Evolutionary conservation across 768 basidiomycete genomes (phyloP).

Genomic region (Mycena albidolilacea): DNA sequence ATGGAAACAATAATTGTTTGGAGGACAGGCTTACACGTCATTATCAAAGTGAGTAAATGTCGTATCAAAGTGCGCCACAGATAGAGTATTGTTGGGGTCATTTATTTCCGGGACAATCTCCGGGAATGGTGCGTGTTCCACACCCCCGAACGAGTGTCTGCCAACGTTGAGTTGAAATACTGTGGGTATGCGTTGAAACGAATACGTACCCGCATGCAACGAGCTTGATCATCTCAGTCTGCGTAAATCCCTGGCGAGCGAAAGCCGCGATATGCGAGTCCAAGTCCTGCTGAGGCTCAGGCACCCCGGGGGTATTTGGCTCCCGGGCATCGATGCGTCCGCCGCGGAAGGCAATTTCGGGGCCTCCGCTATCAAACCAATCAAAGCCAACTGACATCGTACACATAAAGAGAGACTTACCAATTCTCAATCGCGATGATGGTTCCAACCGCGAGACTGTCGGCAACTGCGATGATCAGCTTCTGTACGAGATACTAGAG

Average conservation of each 20-base stretch:
- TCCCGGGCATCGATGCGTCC: constrained; percentile 30
- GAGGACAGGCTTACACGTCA: constrained; percentile 1
- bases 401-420: no score
- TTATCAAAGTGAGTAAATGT: constrained; percentile 19
- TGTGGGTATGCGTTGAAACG: no score
- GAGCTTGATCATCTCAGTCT: constrained; percentile 29
- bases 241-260: constrained; percentile 30
- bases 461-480: constrained; percentile 16
- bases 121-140: constrained; percentile 18
- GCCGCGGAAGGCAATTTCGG: constrained; percentile 28
- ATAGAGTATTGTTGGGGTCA: constrained; percentile 16
- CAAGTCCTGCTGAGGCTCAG: constrained; percentile 24
- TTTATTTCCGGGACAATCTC: constrained; percentile 13
- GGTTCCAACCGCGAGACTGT: constrained; percentile 10
- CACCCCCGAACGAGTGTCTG: constrained; percentile 23
- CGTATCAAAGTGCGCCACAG: constrained; percentile 19
- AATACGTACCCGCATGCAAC: constrained; percentile 19
- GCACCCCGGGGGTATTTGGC: constrained; percentile 22
- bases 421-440: constrained; percentile 26
- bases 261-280: constrained; percentile 19
- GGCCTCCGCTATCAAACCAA: constrained; percentile 9
- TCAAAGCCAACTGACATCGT: no score
- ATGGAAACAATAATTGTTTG: background rate
- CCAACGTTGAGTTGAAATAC: no score
- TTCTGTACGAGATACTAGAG: no score